Evolutionary conservation across 139 green algal genomes (phyloP), one percentile per base, ranked within the genome.

Genomic region (Pleodorina starrii): DNA sequence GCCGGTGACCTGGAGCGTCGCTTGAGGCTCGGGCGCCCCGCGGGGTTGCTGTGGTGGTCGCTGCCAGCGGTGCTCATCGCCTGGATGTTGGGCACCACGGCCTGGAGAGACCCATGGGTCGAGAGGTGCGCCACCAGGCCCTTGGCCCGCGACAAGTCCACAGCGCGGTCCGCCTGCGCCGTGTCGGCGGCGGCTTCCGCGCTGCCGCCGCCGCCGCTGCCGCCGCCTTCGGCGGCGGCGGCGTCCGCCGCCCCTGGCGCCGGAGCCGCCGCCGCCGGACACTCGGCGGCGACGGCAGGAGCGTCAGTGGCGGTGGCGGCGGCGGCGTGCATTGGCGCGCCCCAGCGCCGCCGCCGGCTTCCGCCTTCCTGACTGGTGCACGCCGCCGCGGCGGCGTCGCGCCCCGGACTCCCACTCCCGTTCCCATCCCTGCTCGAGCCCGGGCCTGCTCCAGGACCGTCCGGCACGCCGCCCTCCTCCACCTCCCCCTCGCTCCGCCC

Each of bases 341-440:
- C 78, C 78, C 78, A 85, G 38, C 78, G 78, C 11, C 63, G 78
- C 9, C 78, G 78, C 12, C 78, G 78, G 19, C 78, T n/a, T n/a
- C n/a, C 54, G 21, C 32, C 6, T 29, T 50, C 50, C 48, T 50
- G 48, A 32, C 50, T 72, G 32, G 14, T 25, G 1, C 17, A 32
- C 38, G 17, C 19, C 38, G 57, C 9, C 19, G 57, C 57, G 57
- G 57, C 57, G 14, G 19, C 57, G 21, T 69, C 57, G 21, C 23
- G 14, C 14, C 57, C 17, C 57, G 57, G 57, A 11, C 57, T 5
- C 17, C 5, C 57, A 5, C 14, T 69, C 57, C 12, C 23, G 57
- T 21, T 5, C 72, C 72, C 7, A n/a, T n/a, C n/a, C n/a, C n/a
- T n/a, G n/a, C n/a, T n/a, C n/a, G n/a, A n/a, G n/a, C n/a, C n/a